Base-by-base conservation (phyloP, 345 rosid species). In the Eucalyptus urophylla region DNA sequence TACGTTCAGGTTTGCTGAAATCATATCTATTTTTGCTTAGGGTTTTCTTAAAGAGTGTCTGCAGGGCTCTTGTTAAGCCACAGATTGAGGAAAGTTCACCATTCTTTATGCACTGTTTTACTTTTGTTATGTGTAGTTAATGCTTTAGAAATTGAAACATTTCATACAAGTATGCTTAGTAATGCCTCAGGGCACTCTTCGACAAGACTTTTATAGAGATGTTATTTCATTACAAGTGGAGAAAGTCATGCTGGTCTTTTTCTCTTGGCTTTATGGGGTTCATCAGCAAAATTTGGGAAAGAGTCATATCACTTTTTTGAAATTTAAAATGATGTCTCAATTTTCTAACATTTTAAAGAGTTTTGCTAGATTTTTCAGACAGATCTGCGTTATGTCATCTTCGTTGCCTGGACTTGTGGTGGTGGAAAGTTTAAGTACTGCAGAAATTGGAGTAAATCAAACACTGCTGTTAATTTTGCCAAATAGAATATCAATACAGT, bases 1-100 rank as follows among this genome's bases (percentile, higher is more conserved):
- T 96, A 95, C 87, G 92, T 96, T 91, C 97, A 96, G 97, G 98
- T 95, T 88, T 76, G 87, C 65, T 49, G 69, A n/a, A 67, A 49
- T 24, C 19, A 60, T 16, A 45, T 58, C 49, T 58, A 21, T 27
- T 58, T 86, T 72, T 72, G 25, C 40, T 72, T 37, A 21, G 45
- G 45, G 40, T 72, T 37, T 33, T 72, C 24, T 72, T 19, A 37
- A 62, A 62, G 45, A 37, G 81, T 37, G 81, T 44, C 81, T 6
- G 12, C 22, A 37, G 81, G 81, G 81, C 44, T 19, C 81, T 72
- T 37, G 45, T 72, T 72, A 72, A 72, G 25, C 45, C 45, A 37
- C 45, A 37, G 14, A 72, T 72, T 33, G 81, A 37, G 44, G 43
- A 37, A 72, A 72, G 45, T 72, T 37, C 4, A 10, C 81, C 22